phyloP scores from a whole-genome alignment of 441 rosid species.

The Adansonia madagascariensis region DNA sequence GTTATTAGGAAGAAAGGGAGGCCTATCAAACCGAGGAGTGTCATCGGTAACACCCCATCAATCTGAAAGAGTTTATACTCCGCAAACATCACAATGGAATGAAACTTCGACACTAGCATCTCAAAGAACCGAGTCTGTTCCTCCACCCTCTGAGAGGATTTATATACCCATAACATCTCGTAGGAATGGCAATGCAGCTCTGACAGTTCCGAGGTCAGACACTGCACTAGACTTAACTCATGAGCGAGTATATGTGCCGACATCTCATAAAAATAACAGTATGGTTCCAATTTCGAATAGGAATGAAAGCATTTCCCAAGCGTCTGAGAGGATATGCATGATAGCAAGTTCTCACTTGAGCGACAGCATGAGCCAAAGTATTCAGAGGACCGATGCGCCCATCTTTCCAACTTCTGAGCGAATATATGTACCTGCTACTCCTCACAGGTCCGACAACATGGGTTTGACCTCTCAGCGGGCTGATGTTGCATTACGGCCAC shows the following conservation, averaged over 20 bases:
- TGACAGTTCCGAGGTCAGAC: conserved; percentile 30
- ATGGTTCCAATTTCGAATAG: conserved; percentile 32
- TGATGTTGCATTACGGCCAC: conserved; percentile 30
- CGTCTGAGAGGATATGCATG: conserved; percentile 33
- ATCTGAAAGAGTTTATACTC: conserved; percentile 35
- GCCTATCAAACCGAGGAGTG: conserved; percentile 33
- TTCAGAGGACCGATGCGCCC: conserved; percentile 28
- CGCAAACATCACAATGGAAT: conserved; percentile 40
- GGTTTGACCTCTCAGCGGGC: conserved; percentile 35
- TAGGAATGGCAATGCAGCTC: conserved; percentile 26
- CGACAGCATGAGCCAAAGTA: conserved; percentile 25
- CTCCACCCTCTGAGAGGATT: conserved; percentile 33
- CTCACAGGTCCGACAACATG: conserved; percentile 37
- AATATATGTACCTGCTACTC: conserved; percentile 34
- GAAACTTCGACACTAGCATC: conserved; percentile 34
- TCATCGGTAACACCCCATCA: conserved; percentile 27
- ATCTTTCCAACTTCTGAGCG: conserved; percentile 42
- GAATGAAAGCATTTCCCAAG: conserved; percentile 22
- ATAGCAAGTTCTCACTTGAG: conserved; percentile 30
- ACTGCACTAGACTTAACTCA: conserved; percentile 22
- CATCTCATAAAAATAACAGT: conserved; percentile 32
- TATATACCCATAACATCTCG: conserved; percentile 32
- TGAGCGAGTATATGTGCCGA: conserved; percentile 26
- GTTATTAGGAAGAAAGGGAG: conserved; percentile 29
- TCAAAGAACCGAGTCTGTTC: conserved; percentile 30